These are phyloP conservation scores for Aspergillus tubingensis DNA, from an alignment of 2,329 filamentous ascomycete species.

Conservation along the genomic window DNA sequence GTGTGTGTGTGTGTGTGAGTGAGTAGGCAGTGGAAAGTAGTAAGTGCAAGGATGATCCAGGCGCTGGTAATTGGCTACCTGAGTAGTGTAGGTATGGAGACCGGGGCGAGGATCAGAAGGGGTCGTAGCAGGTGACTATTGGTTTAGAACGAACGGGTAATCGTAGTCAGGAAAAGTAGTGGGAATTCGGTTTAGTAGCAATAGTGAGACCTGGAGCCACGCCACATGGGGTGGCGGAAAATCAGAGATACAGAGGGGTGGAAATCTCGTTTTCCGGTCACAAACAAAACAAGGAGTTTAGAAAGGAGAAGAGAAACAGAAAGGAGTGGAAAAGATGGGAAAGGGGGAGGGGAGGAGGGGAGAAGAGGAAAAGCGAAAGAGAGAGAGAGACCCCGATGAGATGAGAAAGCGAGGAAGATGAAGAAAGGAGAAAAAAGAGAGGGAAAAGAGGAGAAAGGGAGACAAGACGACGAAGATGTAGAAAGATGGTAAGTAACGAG, in stretches of 20 bases:
- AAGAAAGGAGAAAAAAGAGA: conserved; percentile 15
- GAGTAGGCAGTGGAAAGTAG: neutral
- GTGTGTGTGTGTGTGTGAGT: neutral
- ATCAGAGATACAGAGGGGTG: neutral
- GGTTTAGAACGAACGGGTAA: conserved; percentile 21
- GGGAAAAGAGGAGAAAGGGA: neutral
- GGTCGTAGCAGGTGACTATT: conserved; percentile 14
- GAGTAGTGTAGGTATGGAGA: conserved; percentile 5
- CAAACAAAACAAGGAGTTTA: conserved; percentile 1
- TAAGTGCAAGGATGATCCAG: neutral
- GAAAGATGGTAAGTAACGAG: neutral
- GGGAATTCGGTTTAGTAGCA: conserved; percentile 7
- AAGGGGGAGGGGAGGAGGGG: conserved; percentile 16
- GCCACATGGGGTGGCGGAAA: conserved; percentile 19
- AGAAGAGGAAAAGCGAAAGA: conserved; percentile 16
- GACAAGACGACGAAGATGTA: conserved; percentile 3
- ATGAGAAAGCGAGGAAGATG: conserved; percentile 14
- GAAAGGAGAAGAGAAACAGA: conserved; percentile 11
- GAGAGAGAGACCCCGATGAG: neutral
- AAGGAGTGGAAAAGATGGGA: conserved; percentile 14
- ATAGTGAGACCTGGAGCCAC: conserved; percentile 17
- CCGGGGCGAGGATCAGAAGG: conserved; percentile 2
- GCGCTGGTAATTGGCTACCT: neutral
- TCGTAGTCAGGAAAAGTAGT: conserved; percentile 8
- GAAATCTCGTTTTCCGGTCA: neutral